These are phyloP conservation scores for Stemphylium beticola DNA, from an alignment of 2,329 filamentous ascomycete genomes.

Conservation along the genomic window DNA sequence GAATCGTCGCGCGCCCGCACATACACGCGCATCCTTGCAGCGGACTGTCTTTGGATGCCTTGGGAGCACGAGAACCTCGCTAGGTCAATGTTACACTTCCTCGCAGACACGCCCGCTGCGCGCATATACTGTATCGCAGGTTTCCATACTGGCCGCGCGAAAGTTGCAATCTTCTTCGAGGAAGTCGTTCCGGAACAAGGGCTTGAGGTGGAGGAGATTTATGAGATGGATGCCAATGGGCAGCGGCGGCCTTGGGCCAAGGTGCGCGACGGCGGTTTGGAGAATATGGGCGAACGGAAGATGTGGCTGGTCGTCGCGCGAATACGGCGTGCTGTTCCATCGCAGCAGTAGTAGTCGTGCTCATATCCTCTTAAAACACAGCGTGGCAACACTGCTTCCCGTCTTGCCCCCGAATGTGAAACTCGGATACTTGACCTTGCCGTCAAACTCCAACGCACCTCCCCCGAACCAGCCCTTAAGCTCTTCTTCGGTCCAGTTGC, in stretches of 20 bases:
- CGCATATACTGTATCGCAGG: constrained; percentile 71
- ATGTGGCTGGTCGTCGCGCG: constrained; percentile 70
- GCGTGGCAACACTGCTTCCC: constrained; percentile 85
- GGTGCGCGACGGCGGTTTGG: constrained; percentile 63
- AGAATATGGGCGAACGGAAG: constrained; percentile 69
- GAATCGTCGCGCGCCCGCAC: constrained; percentile 43
- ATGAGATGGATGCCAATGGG: constrained; percentile 72
- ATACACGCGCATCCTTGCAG: constrained; percentile 70
- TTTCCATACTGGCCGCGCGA: constrained; percentile 73
- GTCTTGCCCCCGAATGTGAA: constrained; percentile 90
- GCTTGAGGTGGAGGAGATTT: constrained; percentile 68
- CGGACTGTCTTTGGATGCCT: constrained; percentile 79
- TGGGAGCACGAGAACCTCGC: constrained; percentile 72
- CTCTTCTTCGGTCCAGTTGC: constrained; percentile 97
- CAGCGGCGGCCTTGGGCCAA: constrained; percentile 64
- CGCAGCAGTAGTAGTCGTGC: not conserved
- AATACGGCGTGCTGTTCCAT: constrained; percentile 28
- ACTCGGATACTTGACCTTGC: constrained; percentile 77
- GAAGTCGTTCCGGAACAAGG: constrained; percentile 54
- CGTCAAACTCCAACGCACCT: constrained; percentile 64
- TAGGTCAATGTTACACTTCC: constrained; percentile 67
- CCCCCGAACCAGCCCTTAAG: constrained; percentile 77
- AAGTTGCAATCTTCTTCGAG: constrained; percentile 71
- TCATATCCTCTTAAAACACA: constrained; percentile 72
- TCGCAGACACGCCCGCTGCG: constrained; percentile 54